Base-by-base conservation (phyloP, 2,329 filamentous ascomycete species). In the Atkinsonella hypoxylon region DNA sequence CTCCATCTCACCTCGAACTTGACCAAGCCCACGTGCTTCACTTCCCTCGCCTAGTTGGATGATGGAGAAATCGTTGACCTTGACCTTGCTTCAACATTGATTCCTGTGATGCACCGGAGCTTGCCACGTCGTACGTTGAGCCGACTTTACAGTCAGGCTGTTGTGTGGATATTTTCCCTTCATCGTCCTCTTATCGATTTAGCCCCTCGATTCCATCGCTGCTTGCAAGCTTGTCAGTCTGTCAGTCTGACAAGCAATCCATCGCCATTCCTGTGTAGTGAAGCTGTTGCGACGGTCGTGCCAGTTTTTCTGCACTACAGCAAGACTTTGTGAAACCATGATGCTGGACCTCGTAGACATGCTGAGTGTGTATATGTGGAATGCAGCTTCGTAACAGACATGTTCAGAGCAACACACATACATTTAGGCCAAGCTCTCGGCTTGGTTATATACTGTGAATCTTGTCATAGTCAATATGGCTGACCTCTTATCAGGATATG, bases 1-100 rank as follows among this genome's bases (percentile, higher is more conserved):
- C 26, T 26, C 26, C 26, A 26, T 26, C 26, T 26, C 26, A 26
- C 22, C 40, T 41, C 18, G 32, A 17, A 39, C 31, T 44, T 26
- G 9, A n/a, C 17, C 11, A 39, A 34, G 58, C 62, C 64, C 70
- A 69, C 70, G 75, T 76, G 70, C 70, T 59, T 54, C 62, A 63
- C 68, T 64, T 58, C 56, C 60, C 61, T 58, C 48, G 58, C 70
- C 56, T 63, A 64, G 74, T 77, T 47, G 51, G 48, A 40, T 30
- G 20, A 18, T 13, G 17, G 18, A 11, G 39, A 13, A 30, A 31
- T 13, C 9, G 26, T 31, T 13, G 30, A 18, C 31, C 26, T 34
- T 43, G 13, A 8, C 26, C 20, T n/a, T 22, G 11, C 31, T n/a
- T 3, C 17, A 17, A 36, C 17, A 15, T 44, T 43, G 38, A 36